Evolutionary conservation across 352 stramenopile genomes (phyloP), one percentile per base, ranked within the genome.

Genomic region (Globisporangium lucens): DNA sequence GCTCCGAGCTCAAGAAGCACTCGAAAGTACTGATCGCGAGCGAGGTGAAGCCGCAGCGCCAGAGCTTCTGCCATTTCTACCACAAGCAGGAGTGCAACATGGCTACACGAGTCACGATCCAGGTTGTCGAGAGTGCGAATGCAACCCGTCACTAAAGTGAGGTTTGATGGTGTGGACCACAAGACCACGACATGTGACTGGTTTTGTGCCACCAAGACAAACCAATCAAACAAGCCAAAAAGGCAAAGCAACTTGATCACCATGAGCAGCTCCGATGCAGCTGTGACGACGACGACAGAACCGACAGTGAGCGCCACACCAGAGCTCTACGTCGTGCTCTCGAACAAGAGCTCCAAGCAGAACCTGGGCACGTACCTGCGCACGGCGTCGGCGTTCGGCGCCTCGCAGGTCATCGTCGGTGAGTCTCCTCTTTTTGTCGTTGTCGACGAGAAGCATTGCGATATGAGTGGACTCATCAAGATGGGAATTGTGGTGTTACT

Each of bases 311-410:
- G 20, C 17, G 3, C 57, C 29, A 41, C 47, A 15, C 57, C 65
- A 12, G 79, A 82, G 73, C 74, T 91, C 61, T 94, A 89, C 71
- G 66, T 92, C 55, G 82, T 94, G 65, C 68, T 91, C 61, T 91
- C 80, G 38, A 94, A 94, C 71, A 75, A 80, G 60, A 90, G 74
- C 63, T 82, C 82, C 20, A 76, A 82, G 15, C 82, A 92, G 72
- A 94, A 94, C 67, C 71, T 94, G 17, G 85, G 85, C 66, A 94
- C 83, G 69, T 94, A 84, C 63, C 64, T 94, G 63, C 82, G 85
- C 64, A 94, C 85, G 4, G 83, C 82, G 9, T 89, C 80, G 15
- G 85, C 85, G 35, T 94, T 94, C 49, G 83, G 85, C 20, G 75
- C 82, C 51, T 85, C 75, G 22, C 83, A 94, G 71, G 79, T 94